phyloP scores from a whole-genome alignment of 768 basidiomycete genomes.

The Phanerochaete sordida region DNA sequence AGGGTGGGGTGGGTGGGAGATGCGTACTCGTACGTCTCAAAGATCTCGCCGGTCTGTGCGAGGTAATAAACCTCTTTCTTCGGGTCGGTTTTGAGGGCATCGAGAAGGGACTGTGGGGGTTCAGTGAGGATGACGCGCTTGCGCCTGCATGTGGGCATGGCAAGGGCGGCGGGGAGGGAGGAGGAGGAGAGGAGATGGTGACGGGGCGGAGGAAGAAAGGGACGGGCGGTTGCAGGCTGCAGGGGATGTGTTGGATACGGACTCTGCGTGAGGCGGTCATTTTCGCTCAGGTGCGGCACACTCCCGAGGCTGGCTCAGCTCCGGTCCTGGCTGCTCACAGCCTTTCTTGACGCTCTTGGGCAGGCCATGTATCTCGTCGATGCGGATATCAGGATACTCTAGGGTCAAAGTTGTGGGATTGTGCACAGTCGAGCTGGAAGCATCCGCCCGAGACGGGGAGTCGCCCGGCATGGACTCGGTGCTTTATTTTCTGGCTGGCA shows the following conservation, averaged over 20 bases:
- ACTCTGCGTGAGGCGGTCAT: slow-evolving; percentile 26
- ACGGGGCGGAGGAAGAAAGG: slow-evolving; percentile 41
- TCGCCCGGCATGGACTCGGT: background rate
- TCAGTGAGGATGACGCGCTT: slow-evolving; percentile 88
- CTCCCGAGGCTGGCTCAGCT: slow-evolving; percentile 18
- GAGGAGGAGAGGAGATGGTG: slow-evolving; percentile 27
- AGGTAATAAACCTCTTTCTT: slow-evolving; percentile 86
- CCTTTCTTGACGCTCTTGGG: background rate
- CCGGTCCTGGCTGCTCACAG: background rate
- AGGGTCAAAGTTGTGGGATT: background rate
- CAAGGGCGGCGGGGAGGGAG: slow-evolving; percentile 19
- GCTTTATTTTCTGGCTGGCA: background rate
- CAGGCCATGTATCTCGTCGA: background rate
- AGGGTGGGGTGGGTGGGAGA: slow-evolving; percentile 24
- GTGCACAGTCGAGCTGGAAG: background rate
- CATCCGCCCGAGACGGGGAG: background rate
- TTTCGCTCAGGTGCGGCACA: slow-evolving; percentile 26
- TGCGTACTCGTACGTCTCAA: slow-evolving; percentile 91
- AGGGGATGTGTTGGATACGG: slow-evolving; percentile 25
- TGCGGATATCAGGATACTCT: background rate
- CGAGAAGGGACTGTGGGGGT: slow-evolving; percentile 67
- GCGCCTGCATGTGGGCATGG: slow-evolving; percentile 85
- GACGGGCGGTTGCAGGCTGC: slow-evolving; percentile 26
- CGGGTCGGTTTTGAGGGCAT: slow-evolving; percentile 59
- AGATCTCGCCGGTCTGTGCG: slow-evolving; percentile 94